These are phyloP conservation scores for Suhomyces choctaworum DNA, from an alignment of 1,139 yeast genomes.

Conservation along the genomic window DNA sequence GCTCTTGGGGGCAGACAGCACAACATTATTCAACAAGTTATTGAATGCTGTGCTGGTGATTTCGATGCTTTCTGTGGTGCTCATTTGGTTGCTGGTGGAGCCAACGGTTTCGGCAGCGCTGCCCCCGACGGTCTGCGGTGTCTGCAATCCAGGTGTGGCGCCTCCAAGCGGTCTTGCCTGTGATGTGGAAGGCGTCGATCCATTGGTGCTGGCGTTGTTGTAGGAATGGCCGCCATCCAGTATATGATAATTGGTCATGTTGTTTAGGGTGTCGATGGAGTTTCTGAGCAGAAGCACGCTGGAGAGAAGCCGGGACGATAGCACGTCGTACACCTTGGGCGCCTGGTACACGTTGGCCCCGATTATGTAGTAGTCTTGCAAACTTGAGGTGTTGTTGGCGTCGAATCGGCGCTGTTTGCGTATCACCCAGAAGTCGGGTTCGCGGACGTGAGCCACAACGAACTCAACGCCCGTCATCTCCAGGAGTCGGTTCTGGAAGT, in stretches of 20 bases:
- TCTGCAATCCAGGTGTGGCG: slow-evolving; percentile 16
- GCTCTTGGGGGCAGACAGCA: slow-evolving; percentile 18
- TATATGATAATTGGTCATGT: slow-evolving; percentile 36
- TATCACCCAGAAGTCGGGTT: slow-evolving; percentile 91
- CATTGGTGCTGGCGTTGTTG: slow-evolving; percentile 12
- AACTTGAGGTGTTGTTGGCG: slow-evolving; percentile 50
- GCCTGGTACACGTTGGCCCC: slow-evolving; percentile 95
- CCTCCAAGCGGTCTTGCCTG: slow-evolving; percentile 11
- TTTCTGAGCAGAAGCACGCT: slow-evolving; percentile 40
- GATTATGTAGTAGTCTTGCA: slow-evolving; percentile 77
- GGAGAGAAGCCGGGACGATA: slow-evolving; percentile 40
- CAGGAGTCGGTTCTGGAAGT: slow-evolving; percentile 55
- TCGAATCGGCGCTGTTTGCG: slow-evolving; percentile 72
- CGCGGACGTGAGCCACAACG: slow-evolving; percentile 69
- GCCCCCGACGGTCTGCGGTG: slow-evolving; percentile 22
- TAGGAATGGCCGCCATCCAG: slow-evolving; percentile 43
- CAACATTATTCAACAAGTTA: slow-evolving; percentile 30
- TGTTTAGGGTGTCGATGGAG: slow-evolving; percentile 35
- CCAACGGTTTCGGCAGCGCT: slow-evolving; percentile 19
- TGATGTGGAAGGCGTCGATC: slow-evolving; percentile 7
- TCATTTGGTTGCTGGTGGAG: slow-evolving; percentile 16
- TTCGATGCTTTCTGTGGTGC: slow-evolving; percentile 20
- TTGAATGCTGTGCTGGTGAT: slow-evolving; percentile 35
- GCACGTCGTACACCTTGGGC: slow-evolving; percentile 53
- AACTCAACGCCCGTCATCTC: slow-evolving; percentile 89